Conservation (phyloP, 2,329 filamentous ascomycete genomes). For the Parasarocladium wereldwijsianum region DNA sequence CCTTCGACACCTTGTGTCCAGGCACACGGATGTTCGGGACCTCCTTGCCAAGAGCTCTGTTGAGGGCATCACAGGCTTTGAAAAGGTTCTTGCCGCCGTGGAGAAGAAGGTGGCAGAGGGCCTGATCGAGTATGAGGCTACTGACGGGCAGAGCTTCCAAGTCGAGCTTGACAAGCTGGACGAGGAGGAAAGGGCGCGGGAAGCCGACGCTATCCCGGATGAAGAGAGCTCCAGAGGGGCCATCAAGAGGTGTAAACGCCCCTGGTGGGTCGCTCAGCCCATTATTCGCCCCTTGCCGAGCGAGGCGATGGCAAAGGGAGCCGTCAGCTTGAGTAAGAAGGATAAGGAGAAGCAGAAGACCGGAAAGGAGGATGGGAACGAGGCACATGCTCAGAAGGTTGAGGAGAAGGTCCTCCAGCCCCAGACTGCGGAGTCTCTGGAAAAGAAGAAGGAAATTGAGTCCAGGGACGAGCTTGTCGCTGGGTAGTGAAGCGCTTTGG, state of each 20-base stretch:
- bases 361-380: constrained; percentile 9
- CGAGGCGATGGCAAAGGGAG: constrained; percentile 73
- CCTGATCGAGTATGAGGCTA: constrained; percentile 49
- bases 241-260: constrained; percentile 59
- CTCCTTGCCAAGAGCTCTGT: constrained; percentile 55
- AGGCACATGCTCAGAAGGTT: too few species aligned
- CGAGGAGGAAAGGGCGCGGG: too few species aligned
- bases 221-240: constrained; percentile 49
- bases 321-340: constrained; percentile 62
- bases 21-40: constrained; percentile 73
- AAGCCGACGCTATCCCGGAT: constrained; percentile 22
- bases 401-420: constrained; percentile 33
- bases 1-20: constrained; percentile 64
- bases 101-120: constrained; percentile 62
- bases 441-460: constrained; percentile 13
- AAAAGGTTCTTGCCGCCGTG: constrained; percentile 59
- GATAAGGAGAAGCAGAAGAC: constrained; percentile 27
- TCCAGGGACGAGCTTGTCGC: constrained; percentile 13
- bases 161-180: constrained; percentile 17
- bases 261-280: constrained; percentile 84
- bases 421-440: constrained; percentile 21
- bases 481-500: too few species aligned
- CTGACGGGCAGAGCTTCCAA: constrained; percentile 32
- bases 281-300: constrained; percentile 75
- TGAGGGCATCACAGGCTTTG: constrained; percentile 63